Evolutionary conservation across 2,329 filamentous ascomycete genomes (phyloP).

Genomic region (Colletotrichum gigasporum): DNA sequence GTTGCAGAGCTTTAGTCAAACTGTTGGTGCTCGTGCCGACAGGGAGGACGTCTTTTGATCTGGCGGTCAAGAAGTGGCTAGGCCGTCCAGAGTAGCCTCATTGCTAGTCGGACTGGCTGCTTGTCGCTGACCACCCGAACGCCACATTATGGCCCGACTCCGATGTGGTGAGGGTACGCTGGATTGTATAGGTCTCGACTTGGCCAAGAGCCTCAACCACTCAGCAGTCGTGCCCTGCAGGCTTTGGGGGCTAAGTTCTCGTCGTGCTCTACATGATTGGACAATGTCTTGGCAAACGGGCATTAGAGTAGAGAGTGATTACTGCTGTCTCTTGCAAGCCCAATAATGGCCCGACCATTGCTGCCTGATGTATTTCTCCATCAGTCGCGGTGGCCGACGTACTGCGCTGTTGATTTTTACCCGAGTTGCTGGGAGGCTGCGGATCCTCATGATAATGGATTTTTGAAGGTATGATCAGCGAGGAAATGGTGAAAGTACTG

Average conservation of each 20-base stretch:
- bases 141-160: neutral
- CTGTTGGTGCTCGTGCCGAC: neutral
- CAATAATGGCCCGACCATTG: neutral
- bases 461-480: neutral
- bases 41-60: neutral
- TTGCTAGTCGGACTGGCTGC: neutral
- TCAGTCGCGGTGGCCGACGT: neutral
- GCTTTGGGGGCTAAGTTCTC: neutral
- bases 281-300: neutral
- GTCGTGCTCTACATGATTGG: neutral
- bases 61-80: slow-evolving; percentile 13
- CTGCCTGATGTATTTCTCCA: neutral
- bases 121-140: slow-evolving; percentile 6
- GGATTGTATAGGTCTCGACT: neutral
- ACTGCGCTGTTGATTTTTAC: neutral
- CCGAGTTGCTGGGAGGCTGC: neutral
- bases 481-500: neutral
- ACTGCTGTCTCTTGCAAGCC: neutral
- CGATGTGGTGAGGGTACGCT: neutral
- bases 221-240: neutral
- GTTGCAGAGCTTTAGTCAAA: neutral
- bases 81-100: neutral
- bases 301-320: neutral
- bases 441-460: neutral
- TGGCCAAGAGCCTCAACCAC: neutral